Evolutionary conservation across 257 asterid genomes (phyloP).

Genomic region (Hygrophila difformis): DNA sequence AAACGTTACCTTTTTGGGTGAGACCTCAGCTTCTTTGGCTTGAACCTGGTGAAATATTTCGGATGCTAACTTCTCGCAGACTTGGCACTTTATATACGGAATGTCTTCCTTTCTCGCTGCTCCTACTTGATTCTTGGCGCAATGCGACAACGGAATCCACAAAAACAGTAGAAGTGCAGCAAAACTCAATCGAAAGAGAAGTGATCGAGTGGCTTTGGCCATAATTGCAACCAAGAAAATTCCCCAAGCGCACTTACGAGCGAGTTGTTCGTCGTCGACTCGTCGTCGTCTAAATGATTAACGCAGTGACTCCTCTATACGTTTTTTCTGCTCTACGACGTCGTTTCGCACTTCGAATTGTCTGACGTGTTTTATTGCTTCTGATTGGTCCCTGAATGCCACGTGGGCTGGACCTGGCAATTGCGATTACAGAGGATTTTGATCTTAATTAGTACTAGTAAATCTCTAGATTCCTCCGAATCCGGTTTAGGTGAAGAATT

Average conservation of each 20-base stretch:
- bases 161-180: slow-evolving; percentile 20
- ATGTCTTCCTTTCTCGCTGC: slow-evolving; percentile 82
- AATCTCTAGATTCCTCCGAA: too few species aligned
- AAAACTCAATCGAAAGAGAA: slow-evolving; percentile 10
- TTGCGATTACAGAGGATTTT: too few species aligned
- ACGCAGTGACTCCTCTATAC: too few species aligned
- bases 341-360: not conserved
- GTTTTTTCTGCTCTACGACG: not conserved
- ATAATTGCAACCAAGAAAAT: slow-evolving; percentile 15
- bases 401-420: slow-evolving; percentile 24
- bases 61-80: slow-evolving; percentile 62
- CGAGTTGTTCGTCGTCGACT: not conserved
- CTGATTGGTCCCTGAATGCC: slow-evolving; percentile 29
- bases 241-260: not conserved
- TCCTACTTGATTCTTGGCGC: slow-evolving; percentile 67
- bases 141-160: slow-evolving; percentile 32
- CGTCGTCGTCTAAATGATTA: not conserved
- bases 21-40: slow-evolving; percentile 56
- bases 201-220: slow-evolving; percentile 27
- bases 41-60: slow-evolving; percentile 62
- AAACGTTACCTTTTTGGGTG: slow-evolving; percentile 59
- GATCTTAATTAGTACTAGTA: too few species aligned
- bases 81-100: slow-evolving; percentile 78
- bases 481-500: too few species aligned
- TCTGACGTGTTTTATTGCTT: slow-evolving; percentile 27